Evolutionary conservation across 768 basidiomycete genomes (phyloP), one percentile per base, ranked within the genome.

Genomic region (Lactarius evosmus): DNA sequence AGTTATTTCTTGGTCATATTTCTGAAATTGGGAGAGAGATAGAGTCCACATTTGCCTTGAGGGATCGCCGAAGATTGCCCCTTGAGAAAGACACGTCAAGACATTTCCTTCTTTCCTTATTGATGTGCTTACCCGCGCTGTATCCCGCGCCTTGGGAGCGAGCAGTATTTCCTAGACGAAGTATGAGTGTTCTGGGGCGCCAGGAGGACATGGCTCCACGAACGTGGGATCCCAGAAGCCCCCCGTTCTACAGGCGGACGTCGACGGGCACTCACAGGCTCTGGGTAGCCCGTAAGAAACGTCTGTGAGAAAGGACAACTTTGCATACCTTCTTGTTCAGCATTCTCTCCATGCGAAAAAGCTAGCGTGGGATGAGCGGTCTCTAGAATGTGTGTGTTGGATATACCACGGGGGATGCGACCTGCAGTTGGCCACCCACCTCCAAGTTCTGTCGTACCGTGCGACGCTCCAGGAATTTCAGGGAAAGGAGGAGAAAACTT

Each of bases 41-140:
- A 57, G 56, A 27, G 11, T 30, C 56, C 56, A 57, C 56, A 57
- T 38, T 56, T 38, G 27, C 41, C 56, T 44, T 11, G 56, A 57
- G 9, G 56, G 12, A 22, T 57, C 56, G 17, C 29, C 56, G n/a
- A 29, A 57, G 25, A 40, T 41, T 44, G 22, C 54, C 12, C 34
- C 54, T 56, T 52, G 17, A 17, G 29, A 33, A 32, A 30, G 27
- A 17, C 6, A 7, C 11, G 19, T 52, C 30, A 52, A 30, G 51
- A 52, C 2, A 30, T 7, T 3, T 6, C 7, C 30, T 11, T 19
- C 30, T n/a, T 33, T 38, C 38, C 30, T 3, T 25, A 49, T 27
- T 3, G 30, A 19, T n/a, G 17, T 3, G 12, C 17, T 19, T 52
- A 52, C 51, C 51, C 11, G 51, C 17, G 27, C 51, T 16, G 30